Base-by-base conservation (phyloP, 805 yeast species). In the Saccharomyces paradoxus region DNA sequence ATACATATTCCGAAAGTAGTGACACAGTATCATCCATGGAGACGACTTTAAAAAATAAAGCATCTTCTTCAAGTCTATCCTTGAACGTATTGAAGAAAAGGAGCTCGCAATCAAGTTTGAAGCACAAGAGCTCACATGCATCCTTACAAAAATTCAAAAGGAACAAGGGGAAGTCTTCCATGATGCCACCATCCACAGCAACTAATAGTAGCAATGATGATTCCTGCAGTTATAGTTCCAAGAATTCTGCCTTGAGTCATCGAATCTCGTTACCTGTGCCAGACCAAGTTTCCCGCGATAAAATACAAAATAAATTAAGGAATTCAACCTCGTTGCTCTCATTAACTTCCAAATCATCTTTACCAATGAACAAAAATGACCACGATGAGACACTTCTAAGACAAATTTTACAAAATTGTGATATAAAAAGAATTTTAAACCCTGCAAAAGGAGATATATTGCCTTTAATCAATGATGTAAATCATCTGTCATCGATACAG, bases 211-310 rank as follows among this genome's bases (percentile, higher is more conserved):
- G 53, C 12, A 53, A 48, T 13, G 60, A 58, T 21, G 59, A 56
- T 30, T 54, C 55, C 21, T 57, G 58, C 5, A 53, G 53, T 7
- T 57, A 60, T 10, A 53, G 56, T n/a, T 51, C 56, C 8, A 48
- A 52, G 13, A 50, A 53, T 6, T 46, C 54, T 6, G 50, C 54
- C 1, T 54, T 55, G 27, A 57, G 53, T 30, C 59, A 60, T 2
- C 63, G 64, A 69, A 83, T 83, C 13, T 82, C 87, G 2, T 67
- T 81, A 55, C 89, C 88, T 0, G 74, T 78, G 2, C 83, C 85
- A 4, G 81, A 78, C 54, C 78, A 77, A 41, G 76, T 75, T 12
- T 78, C 86, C 14, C 73, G 82, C 37, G 81, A 77, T 56, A 82
- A 81, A 56, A 70, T 83, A 52, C 74, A 77, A 58, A 74, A 75